These are phyloP conservation scores for Thielaviopsis populi DNA, from an alignment of 2,329 filamentous ascomycete species.

Conservation along the genomic window DNA sequence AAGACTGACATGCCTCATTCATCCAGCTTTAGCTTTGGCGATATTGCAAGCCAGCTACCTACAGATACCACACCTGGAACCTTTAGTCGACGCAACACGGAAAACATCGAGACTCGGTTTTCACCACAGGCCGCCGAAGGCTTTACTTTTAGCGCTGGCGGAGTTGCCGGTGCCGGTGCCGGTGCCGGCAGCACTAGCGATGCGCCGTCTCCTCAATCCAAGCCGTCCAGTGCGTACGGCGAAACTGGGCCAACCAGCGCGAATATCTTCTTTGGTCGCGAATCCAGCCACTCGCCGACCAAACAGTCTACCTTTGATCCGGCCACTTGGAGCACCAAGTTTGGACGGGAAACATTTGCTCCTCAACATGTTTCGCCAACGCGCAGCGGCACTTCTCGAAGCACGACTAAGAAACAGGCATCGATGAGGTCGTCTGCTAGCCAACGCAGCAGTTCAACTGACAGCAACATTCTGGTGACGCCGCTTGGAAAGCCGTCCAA, in stretches of 20 bases:
- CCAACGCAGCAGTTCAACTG: background rate
- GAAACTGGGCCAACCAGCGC: slow-evolving; percentile 6
- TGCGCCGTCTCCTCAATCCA: slow-evolving; percentile 4
- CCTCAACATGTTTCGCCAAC: slow-evolving; percentile 22
- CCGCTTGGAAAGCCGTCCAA: background rate
- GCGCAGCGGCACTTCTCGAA: slow-evolving; percentile 8
- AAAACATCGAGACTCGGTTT: slow-evolving; percentile 49
- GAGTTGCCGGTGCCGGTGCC: background rate
- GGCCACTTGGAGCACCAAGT: slow-evolving; percentile 38
- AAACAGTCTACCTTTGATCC: slow-evolving; percentile 30
- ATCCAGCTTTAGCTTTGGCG: slow-evolving; percentile 12
- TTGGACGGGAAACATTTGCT: slow-evolving; percentile 40
- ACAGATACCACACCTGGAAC: background rate
- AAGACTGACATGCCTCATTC: background rate
- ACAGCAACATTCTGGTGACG: background rate
- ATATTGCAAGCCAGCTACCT: slow-evolving; percentile 11
- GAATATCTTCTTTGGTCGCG: background rate
- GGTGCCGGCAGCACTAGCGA: background rate
- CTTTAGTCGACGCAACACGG: slow-evolving; percentile 37
- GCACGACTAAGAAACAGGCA: slow-evolving; percentile 4
- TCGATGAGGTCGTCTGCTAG: slow-evolving; percentile 6
- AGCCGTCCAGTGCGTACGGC: slow-evolving; percentile 4
- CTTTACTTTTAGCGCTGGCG: slow-evolving; percentile 18
- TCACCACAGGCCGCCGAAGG: slow-evolving; percentile 4
- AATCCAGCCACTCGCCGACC: slow-evolving; percentile 3